These are phyloP conservation scores for Saturnispora mendoncae DNA, from an alignment of 805 yeast species.

Conservation along the genomic window DNA sequence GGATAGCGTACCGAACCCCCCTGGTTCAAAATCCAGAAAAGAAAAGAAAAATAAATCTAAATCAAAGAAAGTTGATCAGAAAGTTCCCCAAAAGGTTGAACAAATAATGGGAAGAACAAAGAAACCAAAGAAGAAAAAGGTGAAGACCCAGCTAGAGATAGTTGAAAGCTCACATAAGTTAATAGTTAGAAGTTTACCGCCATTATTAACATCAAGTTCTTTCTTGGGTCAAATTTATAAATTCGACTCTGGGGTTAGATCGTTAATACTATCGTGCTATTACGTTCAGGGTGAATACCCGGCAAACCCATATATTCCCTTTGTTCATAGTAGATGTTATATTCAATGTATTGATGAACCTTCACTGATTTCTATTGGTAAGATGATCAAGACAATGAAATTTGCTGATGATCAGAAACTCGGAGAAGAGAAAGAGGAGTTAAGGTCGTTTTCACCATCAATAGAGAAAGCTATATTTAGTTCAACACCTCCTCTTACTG, in stretches of 20 bases:
- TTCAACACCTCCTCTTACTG: conserved; percentile 13
- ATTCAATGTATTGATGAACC: conserved; percentile 27
- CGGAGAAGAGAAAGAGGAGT: conserved; percentile 14
- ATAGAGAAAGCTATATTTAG: conserved; percentile 30
- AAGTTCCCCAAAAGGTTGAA: too few relatives aligned
- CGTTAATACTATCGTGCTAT: conserved; percentile 19
- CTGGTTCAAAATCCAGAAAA: too few relatives aligned
- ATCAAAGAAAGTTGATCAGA: too few relatives aligned
- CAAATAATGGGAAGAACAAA: too few relatives aligned
- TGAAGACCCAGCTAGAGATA: conserved; percentile 1
- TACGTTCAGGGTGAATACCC: conserved; percentile 36
- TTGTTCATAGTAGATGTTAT: conserved; percentile 36
- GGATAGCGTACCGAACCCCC: too few relatives aligned
- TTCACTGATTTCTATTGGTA: conserved; percentile 24
- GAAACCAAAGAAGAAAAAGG: not conserved
- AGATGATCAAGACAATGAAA: conserved; percentile 19
- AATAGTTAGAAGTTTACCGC: conserved; percentile 37
- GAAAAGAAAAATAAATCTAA: too few relatives aligned
- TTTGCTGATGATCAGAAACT: conserved; percentile 21
- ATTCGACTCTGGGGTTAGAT: conserved; percentile 3
- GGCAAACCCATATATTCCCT: conserved; percentile 30
- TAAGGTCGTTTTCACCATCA: conserved; percentile 25
- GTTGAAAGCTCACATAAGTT: conserved; percentile 20
- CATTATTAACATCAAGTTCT: conserved; percentile 25
- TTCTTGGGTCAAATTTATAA: conserved; percentile 17